These are phyloP conservation scores for Puccinia polysora DNA, from an alignment of 1,284 basidiomycete genomes.

Conservation along the genomic window DNA sequence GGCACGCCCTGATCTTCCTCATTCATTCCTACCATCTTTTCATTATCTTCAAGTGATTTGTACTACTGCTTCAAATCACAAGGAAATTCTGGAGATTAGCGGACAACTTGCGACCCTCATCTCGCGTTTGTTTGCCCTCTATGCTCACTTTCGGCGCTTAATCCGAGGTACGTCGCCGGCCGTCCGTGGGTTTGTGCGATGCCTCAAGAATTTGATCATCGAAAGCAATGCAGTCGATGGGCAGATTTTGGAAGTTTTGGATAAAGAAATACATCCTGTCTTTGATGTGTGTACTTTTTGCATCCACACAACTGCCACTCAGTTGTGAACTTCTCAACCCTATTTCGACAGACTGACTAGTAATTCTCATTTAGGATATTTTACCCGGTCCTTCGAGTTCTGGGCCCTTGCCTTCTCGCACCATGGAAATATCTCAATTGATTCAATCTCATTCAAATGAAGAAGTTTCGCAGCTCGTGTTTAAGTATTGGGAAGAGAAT, in stretches of 20 bases:
- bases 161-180: background rate
- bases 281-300: slow-evolving; percentile 13
- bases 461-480: slow-evolving; percentile 16
- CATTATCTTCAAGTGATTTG: slow-evolving; percentile 36
- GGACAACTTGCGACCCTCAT: slow-evolving; percentile 20
- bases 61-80: slow-evolving; percentile 14
- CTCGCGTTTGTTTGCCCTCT: slow-evolving; percentile 11
- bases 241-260: slow-evolving; percentile 38
- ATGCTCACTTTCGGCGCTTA: slow-evolving; percentile 35
- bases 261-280: slow-evolving; percentile 28
- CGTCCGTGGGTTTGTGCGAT: slow-evolving; percentile 21
- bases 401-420: slow-evolving; percentile 23
- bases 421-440: slow-evolving; percentile 22
- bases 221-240: slow-evolving; percentile 19
- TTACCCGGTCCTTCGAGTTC: background rate
- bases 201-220: slow-evolving; percentile 22
- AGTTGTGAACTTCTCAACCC: too few species aligned
- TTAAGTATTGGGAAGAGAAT: slow-evolving; percentile 34
- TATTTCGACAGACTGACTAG: too few species aligned
- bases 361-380: slow-evolving; percentile 13
- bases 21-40: slow-evolving; percentile 17
- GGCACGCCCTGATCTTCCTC: slow-evolving; percentile 3
- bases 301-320: too few species aligned
- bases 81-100: slow-evolving; percentile 31
- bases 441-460: slow-evolving; percentile 29